phyloP scores from a whole-genome alignment of 768 basidiomycete species.

The Lentinula lateritia region DNA sequence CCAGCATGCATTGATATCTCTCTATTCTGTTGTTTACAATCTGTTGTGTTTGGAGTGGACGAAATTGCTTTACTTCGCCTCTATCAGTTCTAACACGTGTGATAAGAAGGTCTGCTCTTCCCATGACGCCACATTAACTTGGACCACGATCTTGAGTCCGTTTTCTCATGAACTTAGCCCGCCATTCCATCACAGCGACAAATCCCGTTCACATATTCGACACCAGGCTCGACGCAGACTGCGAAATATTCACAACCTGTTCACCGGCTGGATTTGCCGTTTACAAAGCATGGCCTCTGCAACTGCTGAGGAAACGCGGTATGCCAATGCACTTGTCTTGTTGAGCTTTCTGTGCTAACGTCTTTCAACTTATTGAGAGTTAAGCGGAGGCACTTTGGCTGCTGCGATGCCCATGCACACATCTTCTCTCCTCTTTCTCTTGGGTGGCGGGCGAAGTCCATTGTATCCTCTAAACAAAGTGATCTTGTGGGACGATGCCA shows the following conservation, averaged over 20 bases:
- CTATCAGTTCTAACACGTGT: background rate
- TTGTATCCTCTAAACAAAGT: constrained; percentile 91
- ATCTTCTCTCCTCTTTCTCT: constrained; percentile 77
- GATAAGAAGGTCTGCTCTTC: background rate
- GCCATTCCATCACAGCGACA: constrained; percentile 77
- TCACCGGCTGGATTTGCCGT: constrained; percentile 82
- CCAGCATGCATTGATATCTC: background rate
- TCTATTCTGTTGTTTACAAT: background rate
- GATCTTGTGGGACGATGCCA: constrained; percentile 80
- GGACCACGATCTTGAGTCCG: constrained; percentile 2
- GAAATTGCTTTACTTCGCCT: background rate
- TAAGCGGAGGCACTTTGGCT: constrained; percentile 75
- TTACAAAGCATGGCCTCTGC: constrained; percentile 71
- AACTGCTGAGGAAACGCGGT: constrained; percentile 81
- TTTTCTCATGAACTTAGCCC: constrained; percentile 72
- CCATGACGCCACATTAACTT: background rate
- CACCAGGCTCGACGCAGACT: constrained; percentile 76
- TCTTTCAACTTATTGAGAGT: constrained; percentile 42
- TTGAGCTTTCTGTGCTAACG: background rate
- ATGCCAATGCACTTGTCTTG: constrained; percentile 18
- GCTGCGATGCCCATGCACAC: constrained; percentile 73
- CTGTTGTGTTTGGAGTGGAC: background rate
- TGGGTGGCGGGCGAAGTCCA: constrained; percentile 85
- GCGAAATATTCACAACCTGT: constrained; percentile 72
- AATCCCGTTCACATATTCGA: constrained; percentile 71